Percentiles rank a stretch among this genome's conserved stretches.
Evolutionary conservation across 345 rosid genomes (phyloP).

Genomic region (Murraya koenigii): DNA sequence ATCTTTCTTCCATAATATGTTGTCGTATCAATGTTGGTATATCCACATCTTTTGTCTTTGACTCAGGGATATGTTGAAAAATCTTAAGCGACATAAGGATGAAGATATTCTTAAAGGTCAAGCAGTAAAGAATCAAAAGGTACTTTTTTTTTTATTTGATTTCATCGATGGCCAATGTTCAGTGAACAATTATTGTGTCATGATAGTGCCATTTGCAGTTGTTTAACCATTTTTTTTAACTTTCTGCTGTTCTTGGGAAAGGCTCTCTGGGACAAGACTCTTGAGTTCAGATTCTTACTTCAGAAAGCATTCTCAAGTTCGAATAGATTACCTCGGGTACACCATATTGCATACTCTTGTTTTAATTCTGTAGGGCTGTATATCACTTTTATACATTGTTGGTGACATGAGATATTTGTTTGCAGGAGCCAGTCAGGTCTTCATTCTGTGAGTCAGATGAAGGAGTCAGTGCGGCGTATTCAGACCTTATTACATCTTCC

Average conservation of each 20-base stretch:
- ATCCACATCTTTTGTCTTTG: background rate
- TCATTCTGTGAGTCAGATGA: constrained; percentile 59
- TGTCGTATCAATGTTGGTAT: background rate
- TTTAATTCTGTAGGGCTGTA: background rate
- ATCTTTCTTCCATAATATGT: background rate
- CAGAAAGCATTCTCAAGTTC: constrained; percentile 77
- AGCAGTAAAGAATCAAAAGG: constrained; percentile 93
- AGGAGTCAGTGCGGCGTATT: constrained; percentile 53
- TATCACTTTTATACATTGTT: background rate
- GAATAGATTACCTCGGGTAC: constrained; percentile 80
- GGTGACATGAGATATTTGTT: constrained; percentile 11
- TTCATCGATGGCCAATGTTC: background rate
- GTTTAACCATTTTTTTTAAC: background rate
- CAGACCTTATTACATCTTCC: constrained; percentile 57
- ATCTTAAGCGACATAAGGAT: constrained; percentile 69
- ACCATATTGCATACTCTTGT: background rate
- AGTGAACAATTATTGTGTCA: background rate
- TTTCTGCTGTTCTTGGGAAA: constrained; percentile 23
- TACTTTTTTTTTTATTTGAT: constrained; percentile 15
- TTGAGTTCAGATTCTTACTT: constrained; percentile 81
- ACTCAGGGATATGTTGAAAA: constrained; percentile 63
- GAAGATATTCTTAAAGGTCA: constrained; percentile 87
- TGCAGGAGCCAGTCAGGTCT: constrained; percentile 64
- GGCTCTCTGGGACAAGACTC: constrained; percentile 84
- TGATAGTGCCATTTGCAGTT: background rate